phyloP scores from a whole-genome alignment of 139 green algal genomes.

The Closterium sp. region DNA sequence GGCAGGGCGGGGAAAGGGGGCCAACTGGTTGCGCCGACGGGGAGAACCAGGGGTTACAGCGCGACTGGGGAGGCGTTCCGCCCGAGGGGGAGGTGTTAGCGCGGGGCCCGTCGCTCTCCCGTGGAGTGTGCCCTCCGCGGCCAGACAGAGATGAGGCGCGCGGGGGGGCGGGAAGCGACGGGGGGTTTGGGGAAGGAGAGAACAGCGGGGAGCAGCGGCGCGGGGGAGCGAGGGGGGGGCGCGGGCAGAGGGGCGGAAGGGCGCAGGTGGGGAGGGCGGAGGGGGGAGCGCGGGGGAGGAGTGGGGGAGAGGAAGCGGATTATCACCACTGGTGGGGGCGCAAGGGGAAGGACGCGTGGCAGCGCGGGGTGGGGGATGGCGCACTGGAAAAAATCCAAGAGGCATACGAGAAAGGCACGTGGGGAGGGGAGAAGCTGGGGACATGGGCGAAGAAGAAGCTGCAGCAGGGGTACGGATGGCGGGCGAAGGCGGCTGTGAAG shows the following conservation, averaged over 20 bases:
- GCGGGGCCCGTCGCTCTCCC: background rate
- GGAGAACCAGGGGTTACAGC: background rate
- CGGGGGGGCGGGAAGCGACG: background rate
- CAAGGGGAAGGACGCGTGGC: background rate
- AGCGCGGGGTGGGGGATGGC: background rate
- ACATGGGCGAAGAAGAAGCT: constrained; percentile 6
- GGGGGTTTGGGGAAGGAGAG: background rate
- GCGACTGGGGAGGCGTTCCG: background rate
- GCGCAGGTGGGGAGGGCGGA: background rate
- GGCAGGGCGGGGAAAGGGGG: background rate
- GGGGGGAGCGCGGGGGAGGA: background rate
- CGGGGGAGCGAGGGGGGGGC: background rate
- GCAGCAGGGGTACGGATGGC: background rate
- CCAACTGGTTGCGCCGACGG: background rate
- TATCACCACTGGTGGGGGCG: background rate
- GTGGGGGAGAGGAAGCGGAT: background rate
- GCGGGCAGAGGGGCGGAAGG: background rate
- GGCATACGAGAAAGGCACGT: background rate
- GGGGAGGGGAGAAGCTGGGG: constrained; percentile 7
- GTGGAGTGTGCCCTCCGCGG: background rate
- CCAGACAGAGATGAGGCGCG: background rate
- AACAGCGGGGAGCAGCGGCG: background rate
- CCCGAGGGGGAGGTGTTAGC: background rate
- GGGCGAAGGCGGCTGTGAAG: background rate
- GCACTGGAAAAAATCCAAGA: background rate